Evolutionary conservation across 139 green algal species (phyloP).

Genomic region (Parachlorella kessleri): DNA sequence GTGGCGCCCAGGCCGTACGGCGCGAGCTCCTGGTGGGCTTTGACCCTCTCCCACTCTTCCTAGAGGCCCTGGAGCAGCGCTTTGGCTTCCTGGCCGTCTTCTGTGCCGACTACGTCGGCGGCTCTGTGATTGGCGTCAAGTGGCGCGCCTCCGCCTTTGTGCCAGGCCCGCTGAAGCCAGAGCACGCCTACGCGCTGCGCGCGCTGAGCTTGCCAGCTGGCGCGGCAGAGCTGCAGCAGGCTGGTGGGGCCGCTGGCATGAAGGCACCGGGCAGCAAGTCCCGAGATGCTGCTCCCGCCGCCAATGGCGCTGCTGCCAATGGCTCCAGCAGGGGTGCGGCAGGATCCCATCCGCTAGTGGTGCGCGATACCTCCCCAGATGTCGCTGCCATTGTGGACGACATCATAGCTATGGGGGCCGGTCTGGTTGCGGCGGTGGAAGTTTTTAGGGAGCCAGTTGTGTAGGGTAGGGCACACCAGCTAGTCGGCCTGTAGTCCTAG

Average conservation of each 20-base stretch:
- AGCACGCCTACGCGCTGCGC: conserved; percentile 39
- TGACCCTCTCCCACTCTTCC: conserved; percentile 59
- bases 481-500: too few relatives aligned
- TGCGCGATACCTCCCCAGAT: conserved; percentile 25
- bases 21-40: conserved; percentile 82
- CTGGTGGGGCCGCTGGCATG: background rate
- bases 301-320: too few relatives aligned
- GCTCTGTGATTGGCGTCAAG: conserved; percentile 59
- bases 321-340: too few relatives aligned
- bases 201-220: too few relatives aligned
- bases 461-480: too few relatives aligned
- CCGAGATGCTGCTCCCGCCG: too few relatives aligned
- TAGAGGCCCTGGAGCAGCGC: conserved; percentile 42
- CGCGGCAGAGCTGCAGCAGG: background rate
- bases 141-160: conserved; percentile 51
- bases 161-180: conserved; percentile 36
- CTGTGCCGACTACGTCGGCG: conserved; percentile 60
- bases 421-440: conserved; percentile 30
- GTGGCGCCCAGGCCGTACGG: conserved; percentile 40
- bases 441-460: too few relatives aligned
- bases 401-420: conserved; percentile 32
- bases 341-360: background rate
- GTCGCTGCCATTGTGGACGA: conserved; percentile 24
- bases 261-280: background rate
- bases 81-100: conserved; percentile 62